phyloP scores from a whole-genome alignment of 2,329 filamentous ascomycete species.

The Apiospora aurea region DNA sequence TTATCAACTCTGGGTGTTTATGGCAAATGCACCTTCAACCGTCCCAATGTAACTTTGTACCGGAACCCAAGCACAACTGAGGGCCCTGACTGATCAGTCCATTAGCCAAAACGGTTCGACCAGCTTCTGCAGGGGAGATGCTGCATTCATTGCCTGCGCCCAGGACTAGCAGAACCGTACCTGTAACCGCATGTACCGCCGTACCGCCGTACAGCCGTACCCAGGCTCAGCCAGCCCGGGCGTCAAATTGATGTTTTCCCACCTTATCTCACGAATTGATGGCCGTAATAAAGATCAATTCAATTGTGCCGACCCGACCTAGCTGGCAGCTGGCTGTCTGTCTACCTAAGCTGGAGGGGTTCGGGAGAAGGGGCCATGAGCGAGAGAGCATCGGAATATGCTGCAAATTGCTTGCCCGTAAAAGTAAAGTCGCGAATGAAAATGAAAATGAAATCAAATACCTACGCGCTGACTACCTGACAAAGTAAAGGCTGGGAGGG shows the following conservation, averaged over 20 bases:
- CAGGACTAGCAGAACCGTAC: no score
- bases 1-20: conserved; percentile 26
- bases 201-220: background rate
- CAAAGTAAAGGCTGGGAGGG: background rate
- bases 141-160: background rate
- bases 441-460: background rate
- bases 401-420: no score
- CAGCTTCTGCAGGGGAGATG: conserved; percentile 14
- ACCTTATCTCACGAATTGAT: background rate
- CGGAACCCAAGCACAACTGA: background rate
- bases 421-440: no score
- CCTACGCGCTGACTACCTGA: background rate
- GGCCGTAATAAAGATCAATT: background rate
- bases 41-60: conserved; percentile 11
- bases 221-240: background rate
- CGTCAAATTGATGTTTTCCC: background rate
- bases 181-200: background rate
- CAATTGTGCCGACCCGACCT: no score
- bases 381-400: no score
- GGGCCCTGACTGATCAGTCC: conserved; percentile 16
- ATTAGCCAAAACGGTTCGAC: conserved; percentile 17
- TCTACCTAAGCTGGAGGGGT: no score
- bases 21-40: conserved; percentile 12
- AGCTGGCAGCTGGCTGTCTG: no score
- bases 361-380: no score